Conservation (phyloP, 805 yeast species). For the Zygosaccharomyces kombuchaensis region DNA sequence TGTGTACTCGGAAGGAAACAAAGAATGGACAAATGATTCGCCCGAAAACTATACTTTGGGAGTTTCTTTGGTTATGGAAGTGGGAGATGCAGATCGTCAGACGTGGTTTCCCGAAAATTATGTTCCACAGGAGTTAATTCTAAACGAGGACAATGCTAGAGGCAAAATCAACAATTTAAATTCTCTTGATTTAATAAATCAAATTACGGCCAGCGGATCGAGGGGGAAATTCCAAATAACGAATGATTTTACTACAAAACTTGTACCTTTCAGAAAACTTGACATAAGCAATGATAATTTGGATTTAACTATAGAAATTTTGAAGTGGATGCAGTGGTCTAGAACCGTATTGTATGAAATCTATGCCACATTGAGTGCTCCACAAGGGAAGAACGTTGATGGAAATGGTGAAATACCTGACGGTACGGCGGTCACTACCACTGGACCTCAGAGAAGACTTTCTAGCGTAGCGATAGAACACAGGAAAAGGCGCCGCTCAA, state of each 20-base stretch:
- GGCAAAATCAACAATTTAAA: background rate
- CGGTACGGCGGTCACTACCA: background rate
- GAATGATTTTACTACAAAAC: constrained; percentile 31
- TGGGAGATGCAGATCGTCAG: constrained; percentile 10
- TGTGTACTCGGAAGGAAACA: constrained; percentile 18
- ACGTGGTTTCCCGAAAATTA: constrained; percentile 27
- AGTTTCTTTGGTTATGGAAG: constrained; percentile 27
- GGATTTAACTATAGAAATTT: constrained; percentile 25
- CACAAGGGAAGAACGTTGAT: background rate
- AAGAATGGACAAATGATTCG: constrained; percentile 30
- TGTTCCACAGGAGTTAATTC: constrained; percentile 22
- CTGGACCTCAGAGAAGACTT: constrained; percentile 11
- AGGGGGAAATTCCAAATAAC: constrained; percentile 16
- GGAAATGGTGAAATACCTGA: background rate
- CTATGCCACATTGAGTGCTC: constrained; percentile 6
- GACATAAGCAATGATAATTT: constrained; percentile 32
- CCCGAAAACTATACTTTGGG: constrained; percentile 28
- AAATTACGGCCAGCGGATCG: constrained; percentile 1
- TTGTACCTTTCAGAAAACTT: constrained; percentile 23
- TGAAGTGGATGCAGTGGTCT: constrained; percentile 34
- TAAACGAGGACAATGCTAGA: constrained; percentile 5
- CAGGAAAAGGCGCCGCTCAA: constrained; percentile 30
- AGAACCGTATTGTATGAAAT: constrained; percentile 14
- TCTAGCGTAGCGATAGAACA: constrained; percentile 10
- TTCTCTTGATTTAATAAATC: constrained; percentile 1